phyloP scores from a whole-genome alignment of 345 rosid genomes.

The Bruguiera gymnorhiza region DNA sequence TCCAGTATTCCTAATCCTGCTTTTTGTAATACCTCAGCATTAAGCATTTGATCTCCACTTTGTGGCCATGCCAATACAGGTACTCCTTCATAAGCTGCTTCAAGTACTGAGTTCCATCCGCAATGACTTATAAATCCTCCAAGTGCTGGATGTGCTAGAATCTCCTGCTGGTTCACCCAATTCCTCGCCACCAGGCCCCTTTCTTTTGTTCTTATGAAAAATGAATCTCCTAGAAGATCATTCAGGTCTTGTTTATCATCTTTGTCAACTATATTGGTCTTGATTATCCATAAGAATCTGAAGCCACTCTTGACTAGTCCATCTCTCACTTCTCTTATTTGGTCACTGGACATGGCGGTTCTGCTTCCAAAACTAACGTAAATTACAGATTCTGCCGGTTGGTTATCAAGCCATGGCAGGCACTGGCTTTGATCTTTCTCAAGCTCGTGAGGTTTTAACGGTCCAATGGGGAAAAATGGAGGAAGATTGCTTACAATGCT shows the following conservation, averaged over 20 bases:
- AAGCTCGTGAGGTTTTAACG: background rate
- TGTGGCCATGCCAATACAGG: conserved; percentile 16
- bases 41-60: conserved; percentile 10
- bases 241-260: conserved; percentile 6
- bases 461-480: background rate
- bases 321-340: conserved; percentile 7
- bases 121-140: conserved; percentile 3
- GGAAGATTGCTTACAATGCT: conserved; percentile 4
- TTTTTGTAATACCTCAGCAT: background rate
- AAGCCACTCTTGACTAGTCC: conserved; percentile 2
- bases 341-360: conserved; percentile 7
- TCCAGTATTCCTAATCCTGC: conserved; percentile 3
- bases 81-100: conserved; percentile 9
- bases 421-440: background rate
- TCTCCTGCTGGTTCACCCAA: background rate
- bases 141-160: background rate
- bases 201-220: background rate
- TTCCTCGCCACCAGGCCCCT: background rate
- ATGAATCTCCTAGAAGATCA: background rate
- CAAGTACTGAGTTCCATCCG: conserved; percentile 15
- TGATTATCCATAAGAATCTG: conserved; percentile 9
- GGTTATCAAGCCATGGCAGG: conserved; percentile 11
- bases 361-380: conserved; percentile 16
- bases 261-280: conserved; percentile 5
- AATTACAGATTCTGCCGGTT: background rate